Evolutionary conservation across 2,329 filamentous ascomycete genomes (phyloP).

Genomic region (Nakataea oryzae): DNA sequence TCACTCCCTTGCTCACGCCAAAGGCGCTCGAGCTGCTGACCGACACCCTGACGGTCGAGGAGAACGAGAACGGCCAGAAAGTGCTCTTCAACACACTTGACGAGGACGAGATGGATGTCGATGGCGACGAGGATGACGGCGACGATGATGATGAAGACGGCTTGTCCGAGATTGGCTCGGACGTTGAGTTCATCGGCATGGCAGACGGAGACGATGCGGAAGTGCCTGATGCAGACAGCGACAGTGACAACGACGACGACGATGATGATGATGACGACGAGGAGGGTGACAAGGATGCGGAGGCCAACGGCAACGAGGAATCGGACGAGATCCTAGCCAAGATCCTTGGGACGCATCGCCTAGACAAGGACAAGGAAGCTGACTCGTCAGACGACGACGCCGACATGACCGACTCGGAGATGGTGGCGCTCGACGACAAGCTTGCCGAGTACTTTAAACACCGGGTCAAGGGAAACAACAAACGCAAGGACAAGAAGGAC

Average conservation of each 20-base stretch:
- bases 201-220: conserved; percentile 26
- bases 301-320: conserved; percentile 23
- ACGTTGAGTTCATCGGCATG: conserved; percentile 27
- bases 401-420: conserved; percentile 93
- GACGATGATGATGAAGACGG: conserved; percentile 28
- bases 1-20: conserved; percentile 63
- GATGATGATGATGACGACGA: conserved; percentile 35
- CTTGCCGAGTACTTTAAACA: conserved; percentile 79
- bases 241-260: conserved; percentile 25
- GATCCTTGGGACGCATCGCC: conserved; percentile 29
- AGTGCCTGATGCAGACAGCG: conserved; percentile 26
- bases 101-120: conserved; percentile 43
- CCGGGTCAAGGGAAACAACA: conserved; percentile 54
- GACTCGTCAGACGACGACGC: conserved; percentile 52
- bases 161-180: conserved; percentile 26
- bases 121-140: conserved; percentile 32
- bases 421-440: conserved; percentile 79
- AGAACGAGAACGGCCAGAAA: conserved; percentile 74
- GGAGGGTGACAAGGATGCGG: conserved; percentile 25
- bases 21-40: conserved; percentile 57
- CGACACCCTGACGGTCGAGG: conserved; percentile 66
- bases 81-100: conserved; percentile 65
- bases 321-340: conserved; percentile 15
- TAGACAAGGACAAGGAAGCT: conserved; percentile 47
- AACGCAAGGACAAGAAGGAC: conserved; percentile 77